Evolutionary conservation across 805 yeast genomes (phyloP), one percentile per base, ranked within the genome.

Genomic region (Cyberlindnera veronae): DNA sequence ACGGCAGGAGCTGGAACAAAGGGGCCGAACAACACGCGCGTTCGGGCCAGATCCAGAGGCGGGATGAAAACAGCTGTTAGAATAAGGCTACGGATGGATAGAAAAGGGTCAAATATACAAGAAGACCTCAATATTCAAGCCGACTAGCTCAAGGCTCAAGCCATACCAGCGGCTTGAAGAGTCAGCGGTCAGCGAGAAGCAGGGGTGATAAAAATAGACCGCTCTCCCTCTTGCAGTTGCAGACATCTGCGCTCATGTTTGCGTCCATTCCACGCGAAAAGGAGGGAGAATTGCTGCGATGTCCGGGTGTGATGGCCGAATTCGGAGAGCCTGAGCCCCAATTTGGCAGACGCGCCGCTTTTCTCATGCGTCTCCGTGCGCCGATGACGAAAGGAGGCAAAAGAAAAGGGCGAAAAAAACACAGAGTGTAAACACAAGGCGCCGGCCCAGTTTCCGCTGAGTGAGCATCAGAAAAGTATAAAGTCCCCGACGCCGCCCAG

Each of bases 381-480:
- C 15, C 15, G 20, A 24, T 23, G 36, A 23, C 21, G 36, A 23
- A 13, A 21, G 8, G 14, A 9, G 13, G 28, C 21, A 29, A 35
- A 35, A 29, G 17, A 29, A 29, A 22, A 14, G 14, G 14, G 27
- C n/a, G n/a, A n/a, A n/a, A n/a, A n/a, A n/a, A n/a, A n/a, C n/a
- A n/a, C 8, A 24, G 26, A 20, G 29, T n/a, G 29, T 23, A 35
- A 23, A 35, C 38, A 34, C 8, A 5, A 6, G 23, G 8, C 35
- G 26, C 15, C 17, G 13, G 19, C 28, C 7, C 26, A 7, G 28
- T 22, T 16, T n/a, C 18, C 26, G 28, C 20, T 7, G 12, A 18
- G 10, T 11, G 12, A 15, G 19, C 21, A 12, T 11, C 6, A 21
- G 28, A 45, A 46, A 46, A 41, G 41, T 49, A 49, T 49, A 49